Conservation (phyloP, 768 basidiomycete genomes). For the Auriscalpium vulgare region DNA sequence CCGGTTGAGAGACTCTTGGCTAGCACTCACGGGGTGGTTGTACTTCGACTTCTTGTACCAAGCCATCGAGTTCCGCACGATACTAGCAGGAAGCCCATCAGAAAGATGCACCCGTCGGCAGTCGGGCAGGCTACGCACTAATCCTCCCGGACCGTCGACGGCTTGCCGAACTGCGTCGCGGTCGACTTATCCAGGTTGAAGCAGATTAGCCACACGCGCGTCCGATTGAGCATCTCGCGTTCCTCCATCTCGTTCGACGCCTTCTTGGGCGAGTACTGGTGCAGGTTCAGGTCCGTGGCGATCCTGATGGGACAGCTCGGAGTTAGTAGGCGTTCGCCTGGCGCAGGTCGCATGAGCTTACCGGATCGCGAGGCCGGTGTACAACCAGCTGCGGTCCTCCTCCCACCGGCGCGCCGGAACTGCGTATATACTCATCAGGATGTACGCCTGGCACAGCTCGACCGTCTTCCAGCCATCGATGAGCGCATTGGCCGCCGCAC, state of each 20-base stretch:
- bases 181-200: conserved; percentile 88
- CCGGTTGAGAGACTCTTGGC: too few species aligned
- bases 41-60: conserved; percentile 13
- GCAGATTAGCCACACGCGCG: conserved; percentile 85
- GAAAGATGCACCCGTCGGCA: background rate
- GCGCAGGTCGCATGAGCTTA: conserved; percentile 20
- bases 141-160: conserved; percentile 62
- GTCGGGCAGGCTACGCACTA: conserved; percentile 53
- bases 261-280: conserved; percentile 65
- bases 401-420: conserved; percentile 76
- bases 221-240: conserved; percentile 83
- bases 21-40: conserved; percentile 8
- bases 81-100: background rate
- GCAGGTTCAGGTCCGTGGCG: conserved; percentile 85
- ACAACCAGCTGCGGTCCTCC: conserved; percentile 85
- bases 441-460: conserved; percentile 80
- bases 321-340: background rate
- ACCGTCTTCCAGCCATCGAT: conserved; percentile 74
- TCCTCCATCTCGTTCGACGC: conserved; percentile 75
- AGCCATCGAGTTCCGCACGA: conserved; percentile 7
- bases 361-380: conserved; percentile 85
- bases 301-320: conserved; percentile 39
- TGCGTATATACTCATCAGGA: conserved; percentile 69
- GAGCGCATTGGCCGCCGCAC: conserved; percentile 69
- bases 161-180: conserved; percentile 83